Conservation (phyloP, 768 basidiomycete species). For the Daedaleopsis sinensis region DNA sequence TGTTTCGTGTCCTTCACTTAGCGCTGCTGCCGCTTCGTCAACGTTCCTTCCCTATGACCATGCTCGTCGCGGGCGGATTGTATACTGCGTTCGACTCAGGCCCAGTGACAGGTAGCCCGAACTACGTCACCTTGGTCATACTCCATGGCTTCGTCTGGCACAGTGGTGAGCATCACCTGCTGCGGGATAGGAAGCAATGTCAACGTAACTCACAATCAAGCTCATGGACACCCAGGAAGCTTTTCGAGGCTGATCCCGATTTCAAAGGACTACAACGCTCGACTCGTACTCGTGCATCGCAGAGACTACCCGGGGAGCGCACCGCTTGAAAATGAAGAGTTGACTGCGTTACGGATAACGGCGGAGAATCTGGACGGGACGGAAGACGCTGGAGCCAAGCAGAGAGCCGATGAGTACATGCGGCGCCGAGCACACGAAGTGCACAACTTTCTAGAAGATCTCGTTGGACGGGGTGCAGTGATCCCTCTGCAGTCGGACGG, state of each 20-base stretch:
- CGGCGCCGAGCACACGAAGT: conserved; percentile 1
- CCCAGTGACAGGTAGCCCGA: not conserved
- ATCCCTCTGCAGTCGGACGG: not conserved
- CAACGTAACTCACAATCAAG: not conserved
- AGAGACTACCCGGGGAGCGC: conserved; percentile 24
- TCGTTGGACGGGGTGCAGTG: not conserved
- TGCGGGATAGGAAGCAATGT: not conserved
- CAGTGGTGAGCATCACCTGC: not conserved
- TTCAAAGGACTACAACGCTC: conserved; percentile 16
- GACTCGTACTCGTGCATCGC: conserved; percentile 21
- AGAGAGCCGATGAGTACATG: not conserved
- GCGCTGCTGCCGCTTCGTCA: too few species aligned
- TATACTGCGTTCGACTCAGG: conserved; percentile 2
- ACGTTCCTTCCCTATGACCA: not conserved
- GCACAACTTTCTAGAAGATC: not conserved
- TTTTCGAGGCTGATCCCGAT: conserved; percentile 12
- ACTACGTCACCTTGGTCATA: conserved; percentile 5
- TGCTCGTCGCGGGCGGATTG: not conserved
- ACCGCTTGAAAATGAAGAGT: conserved; percentile 13
- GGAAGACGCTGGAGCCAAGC: not conserved
- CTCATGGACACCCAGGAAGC: not conserved
- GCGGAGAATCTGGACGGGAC: not conserved
- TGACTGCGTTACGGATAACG: not conserved
- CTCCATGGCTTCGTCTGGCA: conserved; percentile 9
- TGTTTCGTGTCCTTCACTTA: too few species aligned